These are phyloP conservation scores for Fusarium protoensiforme DNA, from an alignment of 2,329 filamentous ascomycete species.

Conservation along the genomic window DNA sequence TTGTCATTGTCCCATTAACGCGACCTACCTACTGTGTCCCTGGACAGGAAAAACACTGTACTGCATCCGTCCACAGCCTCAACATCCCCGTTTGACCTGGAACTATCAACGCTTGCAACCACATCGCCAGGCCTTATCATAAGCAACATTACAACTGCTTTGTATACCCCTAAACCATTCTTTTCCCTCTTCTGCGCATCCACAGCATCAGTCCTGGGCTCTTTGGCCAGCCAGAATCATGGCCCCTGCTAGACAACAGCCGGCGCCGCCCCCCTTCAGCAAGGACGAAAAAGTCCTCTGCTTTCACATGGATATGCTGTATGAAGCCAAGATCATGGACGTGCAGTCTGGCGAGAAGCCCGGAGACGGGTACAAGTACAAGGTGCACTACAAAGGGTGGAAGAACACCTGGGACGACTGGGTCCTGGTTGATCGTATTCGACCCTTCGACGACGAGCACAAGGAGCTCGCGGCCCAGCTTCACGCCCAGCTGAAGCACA, in stretches of 20 bases:
- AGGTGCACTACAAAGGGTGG: constrained; percentile 99
- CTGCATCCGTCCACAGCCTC: constrained; percentile 18
- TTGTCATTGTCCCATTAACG: constrained; percentile 27
- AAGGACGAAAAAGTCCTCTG: constrained; percentile 96
- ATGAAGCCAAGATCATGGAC: constrained; percentile 96
- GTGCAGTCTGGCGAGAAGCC: constrained; percentile 75
- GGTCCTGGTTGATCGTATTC: constrained; percentile 92
- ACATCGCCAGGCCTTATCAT: not conserved
- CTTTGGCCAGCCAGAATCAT: constrained; percentile 43
- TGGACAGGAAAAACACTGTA: constrained; percentile 28
- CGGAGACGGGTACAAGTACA: constrained; percentile 81
- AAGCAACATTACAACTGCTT: not conserved
- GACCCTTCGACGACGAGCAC: constrained; percentile 95
- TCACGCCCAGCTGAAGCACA: constrained; percentile 73
- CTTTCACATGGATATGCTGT: constrained; percentile 96
- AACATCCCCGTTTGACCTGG: constrained; percentile 14
- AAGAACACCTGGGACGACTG: constrained; percentile 99
- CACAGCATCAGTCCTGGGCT: constrained; percentile 28
- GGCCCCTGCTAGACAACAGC: constrained; percentile 57
- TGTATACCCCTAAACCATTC: not conserved
- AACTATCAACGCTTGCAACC: constrained; percentile 13
- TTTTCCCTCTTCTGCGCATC: not conserved
- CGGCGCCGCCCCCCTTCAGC: constrained; percentile 60
- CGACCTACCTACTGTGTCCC: constrained; percentile 14
- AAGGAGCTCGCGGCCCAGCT: constrained; percentile 85